Base-by-base conservation (phyloP, 2,329 filamentous ascomycete species). In the Aspergillus tubingensis region DNA sequence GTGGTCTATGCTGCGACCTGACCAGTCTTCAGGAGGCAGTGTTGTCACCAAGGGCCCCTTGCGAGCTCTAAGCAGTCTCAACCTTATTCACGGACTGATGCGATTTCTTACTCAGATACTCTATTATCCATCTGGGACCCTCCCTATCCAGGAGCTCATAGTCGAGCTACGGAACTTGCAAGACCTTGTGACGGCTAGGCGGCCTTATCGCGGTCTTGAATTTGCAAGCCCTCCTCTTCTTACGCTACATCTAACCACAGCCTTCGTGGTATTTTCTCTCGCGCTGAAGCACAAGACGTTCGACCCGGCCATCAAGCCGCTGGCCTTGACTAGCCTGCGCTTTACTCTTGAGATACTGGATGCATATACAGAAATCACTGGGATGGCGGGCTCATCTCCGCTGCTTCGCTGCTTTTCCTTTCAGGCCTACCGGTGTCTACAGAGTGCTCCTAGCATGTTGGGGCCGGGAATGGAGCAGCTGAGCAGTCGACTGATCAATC, bases 371-470 rank as follows among this genome's bases (percentile, higher is more conserved):
- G 57, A 64, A 19, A 62, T 59, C 1, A 59, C 59, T 32, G 62
- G 60, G 10, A 17, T 38, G 32, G n/a, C 10, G 15, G 19, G 15
- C 10, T 49, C 52, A 15, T 64, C 63, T 7, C 64, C 66, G 15
- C 43, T 68, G 11, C 50, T 60, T 10, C 48, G 57, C 25, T 63
- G 60, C 32, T 68, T 64, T 50, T 54, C 61, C 15, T 36, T 62
- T 6, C 62, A 66, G 49, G 58, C 49, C n/a, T 55, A 59, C 36
- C 39, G 47, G 6, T 62, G 51, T 19, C 38, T 66, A 13, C 8
- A 23, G 15, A 52, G 15, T 21, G 36, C 36, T 51, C 25, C 21
- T 30, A 19, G 36, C 8, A 21, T 38, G 43, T 43, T 30, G 44
- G 52, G 39, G 19, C 15, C 21, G 32, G 21, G 53, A 50, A 32